These are phyloP conservation scores for Testicularia cyperi DNA, from an alignment of 1,284 basidiomycete genomes.

Conservation along the genomic window DNA sequence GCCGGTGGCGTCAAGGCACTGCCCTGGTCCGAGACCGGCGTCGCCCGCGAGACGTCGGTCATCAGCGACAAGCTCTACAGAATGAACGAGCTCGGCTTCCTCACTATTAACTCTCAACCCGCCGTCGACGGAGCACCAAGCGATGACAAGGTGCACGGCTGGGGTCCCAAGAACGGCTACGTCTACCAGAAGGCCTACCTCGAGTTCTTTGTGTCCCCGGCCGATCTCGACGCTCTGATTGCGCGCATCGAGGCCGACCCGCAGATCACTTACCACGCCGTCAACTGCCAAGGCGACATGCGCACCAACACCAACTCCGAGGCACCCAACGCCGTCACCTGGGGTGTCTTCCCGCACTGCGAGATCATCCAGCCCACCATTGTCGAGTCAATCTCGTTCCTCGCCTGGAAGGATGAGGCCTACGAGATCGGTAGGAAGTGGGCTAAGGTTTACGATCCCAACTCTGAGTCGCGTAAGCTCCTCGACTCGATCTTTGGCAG, in stretches of 20 bases:
- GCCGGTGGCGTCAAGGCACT: conserved; percentile 66
- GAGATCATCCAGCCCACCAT: conserved; percentile 98
- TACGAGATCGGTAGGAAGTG: conserved; percentile 59
- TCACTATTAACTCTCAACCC: conserved; percentile 98
- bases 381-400: conserved; percentile 69
- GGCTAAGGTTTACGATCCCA: conserved; percentile 51
- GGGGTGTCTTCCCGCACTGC: conserved; percentile 90
- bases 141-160: conserved; percentile 68
- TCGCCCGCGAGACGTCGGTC: conserved; percentile 79
- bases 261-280: conserved; percentile 93
- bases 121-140: conserved; percentile 80
- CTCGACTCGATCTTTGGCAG: conserved; percentile 50
- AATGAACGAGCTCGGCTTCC: conserved; percentile 82
- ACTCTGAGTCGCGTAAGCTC: conserved; percentile 40
- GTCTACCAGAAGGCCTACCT: conserved; percentile 78
- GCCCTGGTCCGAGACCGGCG: conserved; percentile 92
- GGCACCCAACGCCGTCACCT: conserved; percentile 96
- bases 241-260: conserved; percentile 82
- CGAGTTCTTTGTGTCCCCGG: conserved; percentile 86
- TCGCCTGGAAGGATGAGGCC: conserved; percentile 60
- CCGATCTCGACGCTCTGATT: conserved; percentile 74
- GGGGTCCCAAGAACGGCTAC: conserved; percentile 62
- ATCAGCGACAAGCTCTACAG: conserved; percentile 78
- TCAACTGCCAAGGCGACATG: conserved; percentile 79
- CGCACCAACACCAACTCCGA: conserved; percentile 87